These are phyloP conservation scores for Kalaharituber pfeilii DNA, from an alignment of 2,329 filamentous ascomycete species.

Conservation along the genomic window DNA sequence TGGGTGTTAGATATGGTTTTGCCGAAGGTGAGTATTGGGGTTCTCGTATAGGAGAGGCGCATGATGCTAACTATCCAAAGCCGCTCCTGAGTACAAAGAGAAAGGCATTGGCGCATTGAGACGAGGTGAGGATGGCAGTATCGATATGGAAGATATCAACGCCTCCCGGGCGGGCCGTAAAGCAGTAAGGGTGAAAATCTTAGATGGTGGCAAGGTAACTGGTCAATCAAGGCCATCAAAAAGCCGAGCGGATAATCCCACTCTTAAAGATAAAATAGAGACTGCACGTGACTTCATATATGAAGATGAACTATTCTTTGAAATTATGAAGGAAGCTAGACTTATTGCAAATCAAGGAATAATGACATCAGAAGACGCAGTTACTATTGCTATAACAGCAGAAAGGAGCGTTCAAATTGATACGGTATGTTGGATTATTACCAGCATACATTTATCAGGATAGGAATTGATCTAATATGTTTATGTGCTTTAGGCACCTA, in stretches of 20 bases:
- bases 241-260: slow-evolving; percentile 28
- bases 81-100: slow-evolving; percentile 41
- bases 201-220: slow-evolving; percentile 38
- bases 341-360: slow-evolving; percentile 54
- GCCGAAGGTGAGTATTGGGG: slow-evolving; percentile 52
- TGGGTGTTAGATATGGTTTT: slow-evolving; percentile 82
- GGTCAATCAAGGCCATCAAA: slow-evolving; percentile 34
- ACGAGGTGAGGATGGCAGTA: slow-evolving; percentile 53
- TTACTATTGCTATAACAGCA: slow-evolving; percentile 28
- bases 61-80: slow-evolving; percentile 22
- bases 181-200: slow-evolving; percentile 50
- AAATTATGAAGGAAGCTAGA: slow-evolving; percentile 67
- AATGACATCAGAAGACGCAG: slow-evolving; percentile 39
- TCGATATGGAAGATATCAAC: slow-evolving; percentile 50
- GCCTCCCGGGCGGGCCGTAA: slow-evolving; percentile 30
- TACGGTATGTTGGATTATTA: slow-evolving; percentile 14
- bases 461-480: slow-evolving; percentile 13
- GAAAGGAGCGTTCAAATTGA: slow-evolving; percentile 18
- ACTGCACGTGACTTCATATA: slow-evolving; percentile 64
- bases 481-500: neutral
- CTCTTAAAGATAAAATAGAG: slow-evolving; percentile 49
- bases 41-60: slow-evolving; percentile 1
- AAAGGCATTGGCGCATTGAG: slow-evolving; percentile 68
- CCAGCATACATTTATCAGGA: neutral
- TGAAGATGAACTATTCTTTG: slow-evolving; percentile 76